Evolutionary conservation across 2,329 filamentous ascomycete species (phyloP), one percentile per base, ranked within the genome.

Genomic region (Colletotrichum phormii): DNA sequence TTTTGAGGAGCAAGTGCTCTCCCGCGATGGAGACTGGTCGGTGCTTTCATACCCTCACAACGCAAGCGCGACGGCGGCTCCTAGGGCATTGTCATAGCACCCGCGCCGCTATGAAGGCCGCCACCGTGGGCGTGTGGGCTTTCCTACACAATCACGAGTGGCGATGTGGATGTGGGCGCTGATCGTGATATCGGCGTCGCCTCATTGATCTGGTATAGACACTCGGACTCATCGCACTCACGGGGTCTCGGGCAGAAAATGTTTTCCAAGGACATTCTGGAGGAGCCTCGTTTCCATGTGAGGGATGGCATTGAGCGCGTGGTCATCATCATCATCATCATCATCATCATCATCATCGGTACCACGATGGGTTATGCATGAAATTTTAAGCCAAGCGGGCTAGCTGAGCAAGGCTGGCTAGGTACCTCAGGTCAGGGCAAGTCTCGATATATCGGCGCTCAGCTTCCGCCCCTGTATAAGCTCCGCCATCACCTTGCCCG

Each of bases 401-500:
- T 51, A 49, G 33, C 49, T 42, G 37, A 6, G 24, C 8, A n/a
- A 42, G 37, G 37, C 29, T 11, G 26, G 26, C 26, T 29, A 29
- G 26, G 26, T 29, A 4, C 18, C 49, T 73, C 60, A 74, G 5
- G 37, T 33, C 22, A 61, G 55, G 31, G 37, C 85, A 75, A 94
- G 78, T 1, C 82, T 80, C 63, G 84, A 85, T 18, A 95, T 82
- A 82, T 93, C 89, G 1, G 87, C 91, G 74, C 89, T 92, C 63
- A 88, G 81, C 73, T 82, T 79, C 73, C 85, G 82, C 2, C 90
- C 91, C 76, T 89, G 86, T 54, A 94, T 86, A 87, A 95, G 86
- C 82, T 95, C 93, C 12, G 91, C 88, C 83, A 95, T 83, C 6
- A 94, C 89, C 75, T 89, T 88, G 0, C 93, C 94, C 0, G 92